Evolutionary conservation across 345 rosid genomes (phyloP).

Genomic region (Acer negundo): DNA sequence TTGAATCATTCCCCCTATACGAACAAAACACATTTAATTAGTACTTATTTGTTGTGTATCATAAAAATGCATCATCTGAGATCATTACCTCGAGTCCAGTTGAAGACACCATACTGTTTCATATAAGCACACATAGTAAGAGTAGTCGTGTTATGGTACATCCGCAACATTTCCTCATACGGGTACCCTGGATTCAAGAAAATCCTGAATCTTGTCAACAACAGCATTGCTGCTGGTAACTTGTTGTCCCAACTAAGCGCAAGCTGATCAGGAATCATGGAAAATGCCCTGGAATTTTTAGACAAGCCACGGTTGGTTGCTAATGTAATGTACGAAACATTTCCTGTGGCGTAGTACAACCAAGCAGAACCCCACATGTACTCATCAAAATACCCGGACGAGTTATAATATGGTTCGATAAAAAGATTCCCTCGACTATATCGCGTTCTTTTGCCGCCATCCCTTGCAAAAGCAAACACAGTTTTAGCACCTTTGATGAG

Average conservation of each 20-base stretch:
- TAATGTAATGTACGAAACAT: slow-evolving; percentile 46
- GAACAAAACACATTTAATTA: slow-evolving; percentile 40
- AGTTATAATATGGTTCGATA: slow-evolving; percentile 64
- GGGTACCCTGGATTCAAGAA: slow-evolving; percentile 81
- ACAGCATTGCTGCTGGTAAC: slow-evolving; percentile 85
- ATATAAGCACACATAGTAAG: slow-evolving; percentile 83
- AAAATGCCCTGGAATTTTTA: slow-evolving; percentile 58
- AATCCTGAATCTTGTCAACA: slow-evolving; percentile 76
- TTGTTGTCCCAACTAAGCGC: slow-evolving; percentile 82
- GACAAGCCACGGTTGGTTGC: slow-evolving; percentile 65
- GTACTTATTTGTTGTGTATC: too few species aligned
- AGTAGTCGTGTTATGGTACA: slow-evolving; percentile 73
- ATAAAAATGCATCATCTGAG: too few species aligned
- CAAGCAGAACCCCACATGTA: slow-evolving; percentile 86
- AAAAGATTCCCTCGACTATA: slow-evolving; percentile 48
- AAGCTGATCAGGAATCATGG: slow-evolving; percentile 26
- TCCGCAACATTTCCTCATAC: slow-evolving; percentile 72
- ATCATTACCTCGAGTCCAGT: slow-evolving; percentile 32
- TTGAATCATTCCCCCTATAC: slow-evolving; percentile 66
- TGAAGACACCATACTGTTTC: slow-evolving; percentile 36
- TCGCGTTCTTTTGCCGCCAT: slow-evolving; percentile 34
- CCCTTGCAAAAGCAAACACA: slow-evolving; percentile 63
- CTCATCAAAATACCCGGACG: slow-evolving; percentile 75
- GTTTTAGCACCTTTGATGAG: slow-evolving; percentile 65
- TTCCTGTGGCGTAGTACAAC: slow-evolving; percentile 90